Base-by-base conservation (phyloP, 2,329 filamentous ascomycete species). In the Metarhizium anisopliae region DNA sequence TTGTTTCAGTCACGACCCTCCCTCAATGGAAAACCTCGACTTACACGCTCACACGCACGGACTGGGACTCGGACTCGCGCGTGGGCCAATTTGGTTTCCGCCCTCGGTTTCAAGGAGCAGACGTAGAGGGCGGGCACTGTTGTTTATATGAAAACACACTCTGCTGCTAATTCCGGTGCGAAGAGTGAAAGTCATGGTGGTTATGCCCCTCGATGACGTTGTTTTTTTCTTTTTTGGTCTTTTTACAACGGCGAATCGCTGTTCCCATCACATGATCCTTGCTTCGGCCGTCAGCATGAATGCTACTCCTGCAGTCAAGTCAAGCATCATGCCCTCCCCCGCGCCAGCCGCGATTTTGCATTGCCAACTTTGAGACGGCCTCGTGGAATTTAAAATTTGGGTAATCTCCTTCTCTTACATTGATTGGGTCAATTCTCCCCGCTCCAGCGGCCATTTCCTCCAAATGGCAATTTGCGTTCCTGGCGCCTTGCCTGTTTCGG, bases 331-430 rank as follows among this genome's bases (percentile, higher is more conserved):
- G 25, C 25, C 4, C 25, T 25, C 25, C 25, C 25, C 25, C 25
- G 25, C 25, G 25, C 25, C 25, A 2, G 7, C 32, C 7, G 10
- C 32, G 32, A 35, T 8, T 7, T 35, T 35, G 32, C 32, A 35
- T 35, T 35, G 6, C 7, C 32, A 35, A 25, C 25, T 25, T 25
- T 25, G 25, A 25, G 25, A 25, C 25, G 25, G 25, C 32, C 32
- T 35, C 32, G 32, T 35, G 32, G 32, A 35, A 35, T 35, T 35
- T 35, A 35, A 67, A 59, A 67, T 66, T 67, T 67, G 63, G 59
- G 65, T 58, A 66, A 67, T 66, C 59, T 67, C 63, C 60, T 52
- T 52, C 52, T 47, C 45, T 54, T 57, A 56, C 49, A 42, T 52
- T 59, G 57, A 60, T 60, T 60, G 59, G 60, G 35, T 20, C 3